A percentile compares a stretch with the other conserved stretches of the same genome.
Evolutionary conservation across 352 stramenopile species (phyloP).

Genomic region (Phytophthora sojae): DNA sequence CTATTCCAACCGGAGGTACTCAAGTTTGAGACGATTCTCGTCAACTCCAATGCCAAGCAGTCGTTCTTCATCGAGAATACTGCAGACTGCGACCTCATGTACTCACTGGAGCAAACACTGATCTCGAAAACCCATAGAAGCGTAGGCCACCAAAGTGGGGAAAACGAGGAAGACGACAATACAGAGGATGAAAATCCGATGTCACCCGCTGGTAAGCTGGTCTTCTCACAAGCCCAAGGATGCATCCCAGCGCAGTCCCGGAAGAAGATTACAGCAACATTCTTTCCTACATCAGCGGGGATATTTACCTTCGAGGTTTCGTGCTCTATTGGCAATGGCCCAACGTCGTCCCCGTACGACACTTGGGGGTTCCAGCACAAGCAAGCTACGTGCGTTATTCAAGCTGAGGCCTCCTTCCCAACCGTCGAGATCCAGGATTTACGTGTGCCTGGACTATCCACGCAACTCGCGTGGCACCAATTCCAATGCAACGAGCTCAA

Average conservation of each 20-base stretch:
- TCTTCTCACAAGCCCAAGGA: constrained; percentile 69
- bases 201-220: constrained; percentile 34
- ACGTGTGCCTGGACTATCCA: constrained; percentile 62
- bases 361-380: constrained; percentile 35
- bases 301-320: constrained; percentile 78
- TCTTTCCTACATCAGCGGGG: constrained; percentile 67
- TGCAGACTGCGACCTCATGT: constrained; percentile 82
- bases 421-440: constrained; percentile 88
- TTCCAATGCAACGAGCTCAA: constrained; percentile 84
- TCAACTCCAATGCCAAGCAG: constrained; percentile 81
- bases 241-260: constrained; percentile 78
- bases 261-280: constrained; percentile 83
- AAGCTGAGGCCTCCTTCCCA: constrained; percentile 86
- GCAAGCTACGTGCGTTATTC: constrained; percentile 56
- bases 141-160: background rate
- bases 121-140: constrained; percentile 20
- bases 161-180: constrained; percentile 7
- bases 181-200: constrained; percentile 5
- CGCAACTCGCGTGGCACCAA: constrained; percentile 68
- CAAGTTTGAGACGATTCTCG: constrained; percentile 85
- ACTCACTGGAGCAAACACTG: constrained; percentile 55
- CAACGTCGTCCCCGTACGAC: constrained; percentile 29
- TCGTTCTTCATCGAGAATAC: constrained; percentile 77
- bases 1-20: constrained; percentile 74
- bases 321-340: constrained; percentile 51